Base-by-base conservation (phyloP, 73 alveolate genomes). In the Chromera velia region DNA sequence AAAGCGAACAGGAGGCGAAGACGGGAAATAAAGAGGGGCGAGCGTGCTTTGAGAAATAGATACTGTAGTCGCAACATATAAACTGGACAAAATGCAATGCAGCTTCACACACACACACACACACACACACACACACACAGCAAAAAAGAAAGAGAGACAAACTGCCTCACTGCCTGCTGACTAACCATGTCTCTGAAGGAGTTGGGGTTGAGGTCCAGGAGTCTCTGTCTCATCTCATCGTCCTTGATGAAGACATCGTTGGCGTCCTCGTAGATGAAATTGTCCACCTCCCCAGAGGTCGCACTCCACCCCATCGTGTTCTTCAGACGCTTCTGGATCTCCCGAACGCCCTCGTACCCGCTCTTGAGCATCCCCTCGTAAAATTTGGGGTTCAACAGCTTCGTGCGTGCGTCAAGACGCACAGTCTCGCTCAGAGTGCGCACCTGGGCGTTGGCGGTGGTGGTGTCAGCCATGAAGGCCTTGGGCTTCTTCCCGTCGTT, bases 401-500 rank as follows among this genome's bases (percentile, higher is more conserved):
- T 80, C 33, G 86, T 80, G 34, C 86, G 78, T 64, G 79, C 70
- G 74, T 80, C 86, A 80, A 80, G 28, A 33, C 86, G 78, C 26
- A 80, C 80, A 73, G 69, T n/a, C 26, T 6, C 73, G 73, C 9
- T 1, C 30, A 65, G 1, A 10, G 72, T 27, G 13, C 30, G 26
- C 34, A 26, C 34, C 86, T 80, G 86, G 0, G 86, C 86, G 68
- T 68, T 80, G 74, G 86, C 86, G 17, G 86, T 80, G 86, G 86
- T 80, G 75, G 86, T 80, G 86, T 80, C 86, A 28, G 86, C 86
- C 34, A 80, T 70, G 65, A 80, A 40, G 0, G 86, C 62, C 48
- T 80, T 75, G 4, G 86, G 86, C 74, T 80, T 80, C 70, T 70
- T 68, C 33, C 86, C 86, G 68, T 80, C 86, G 79, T 80, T 45